These are phyloP conservation scores for Trapa incisa DNA, from an alignment of 345 rosid species.

Conservation along the genomic window DNA sequence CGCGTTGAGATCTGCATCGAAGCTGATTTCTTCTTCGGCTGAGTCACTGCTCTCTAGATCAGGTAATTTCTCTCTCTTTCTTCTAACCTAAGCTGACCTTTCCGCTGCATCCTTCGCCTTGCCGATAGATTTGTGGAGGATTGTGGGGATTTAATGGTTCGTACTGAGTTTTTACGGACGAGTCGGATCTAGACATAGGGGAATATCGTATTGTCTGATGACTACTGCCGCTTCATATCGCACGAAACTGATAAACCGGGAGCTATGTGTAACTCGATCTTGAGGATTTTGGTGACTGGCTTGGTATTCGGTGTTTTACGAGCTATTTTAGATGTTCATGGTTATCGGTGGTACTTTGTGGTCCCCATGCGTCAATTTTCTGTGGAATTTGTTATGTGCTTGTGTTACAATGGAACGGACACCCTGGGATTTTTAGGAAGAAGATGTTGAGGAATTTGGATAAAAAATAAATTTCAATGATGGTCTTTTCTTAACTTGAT, in stretches of 20 bases:
- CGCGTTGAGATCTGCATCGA: conserved; percentile 59
- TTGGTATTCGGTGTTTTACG: not conserved
- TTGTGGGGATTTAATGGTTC: not conserved
- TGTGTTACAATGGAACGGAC: not conserved
- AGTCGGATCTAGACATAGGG: not conserved
- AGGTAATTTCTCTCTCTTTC: conserved; percentile 25
- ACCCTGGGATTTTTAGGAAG: not conserved
- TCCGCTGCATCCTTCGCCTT: not conserved
- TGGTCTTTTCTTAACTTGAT: not conserved
- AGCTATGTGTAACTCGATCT: not conserved
- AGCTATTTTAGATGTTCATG: not conserved
- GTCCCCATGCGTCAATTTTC: not conserved
- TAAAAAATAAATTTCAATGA: not conserved
- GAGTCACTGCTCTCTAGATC: conserved; percentile 39
- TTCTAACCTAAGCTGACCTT: not conserved
- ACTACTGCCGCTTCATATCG: not conserved
- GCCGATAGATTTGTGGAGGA: not conserved
- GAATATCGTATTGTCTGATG: not conserved
- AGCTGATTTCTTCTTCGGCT: conserved; percentile 40
- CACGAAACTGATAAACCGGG: not conserved
- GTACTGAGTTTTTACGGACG: not conserved
- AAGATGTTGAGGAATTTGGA: not conserved
- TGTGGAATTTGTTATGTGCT: not conserved
- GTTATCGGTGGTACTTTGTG: not conserved
- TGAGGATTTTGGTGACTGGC: not conserved